Percentiles rank a stretch among this genome's conserved stretches.
These are phyloP conservation scores for Naumovozyma castellii DNA, from an alignment of 805 yeast genomes.

Conservation along the genomic window DNA sequence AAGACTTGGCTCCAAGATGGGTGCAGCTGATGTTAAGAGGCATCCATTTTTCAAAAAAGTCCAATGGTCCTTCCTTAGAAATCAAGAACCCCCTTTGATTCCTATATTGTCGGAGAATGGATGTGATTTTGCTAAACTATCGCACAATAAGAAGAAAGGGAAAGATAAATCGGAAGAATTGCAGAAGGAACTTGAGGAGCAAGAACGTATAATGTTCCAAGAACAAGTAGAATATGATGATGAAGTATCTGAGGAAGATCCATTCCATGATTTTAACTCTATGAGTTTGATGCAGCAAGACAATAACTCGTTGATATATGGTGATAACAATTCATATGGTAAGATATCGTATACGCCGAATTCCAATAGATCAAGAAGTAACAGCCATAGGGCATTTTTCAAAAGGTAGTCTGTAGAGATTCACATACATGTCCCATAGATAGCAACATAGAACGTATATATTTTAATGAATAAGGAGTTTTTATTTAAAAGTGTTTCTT, in stretches of 20 bases:
- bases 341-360: conserved; percentile 34
- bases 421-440: too few species aligned
- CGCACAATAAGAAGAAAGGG: conserved; percentile 17
- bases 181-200: conserved; percentile 12
- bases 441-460: not conserved
- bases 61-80: conserved; percentile 91
- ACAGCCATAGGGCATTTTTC: conserved; percentile 31
- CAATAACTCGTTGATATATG: conserved; percentile 41
- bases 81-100: conserved; percentile 91
- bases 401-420: conserved; percentile 18
- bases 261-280: conserved; percentile 77
- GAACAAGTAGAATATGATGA: conserved; percentile 30
- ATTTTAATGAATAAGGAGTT: not conserved
- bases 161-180: conserved; percentile 18
- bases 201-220: conserved; percentile 24
- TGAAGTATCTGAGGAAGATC: conserved; percentile 45
- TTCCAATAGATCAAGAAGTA: conserved; percentile 32
- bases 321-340: conserved; percentile 34
- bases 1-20: conserved; percentile 82
- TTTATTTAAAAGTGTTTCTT: not conserved
- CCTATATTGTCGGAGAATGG: conserved; percentile 60
- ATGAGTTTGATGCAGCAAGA: conserved; percentile 76
- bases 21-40: conserved; percentile 88
- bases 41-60: conserved; percentile 86
- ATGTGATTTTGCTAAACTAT: conserved; percentile 39